Conservation (phyloP, 495 filamentous ascomycete genomes). For the Cercophora samala region DNA sequence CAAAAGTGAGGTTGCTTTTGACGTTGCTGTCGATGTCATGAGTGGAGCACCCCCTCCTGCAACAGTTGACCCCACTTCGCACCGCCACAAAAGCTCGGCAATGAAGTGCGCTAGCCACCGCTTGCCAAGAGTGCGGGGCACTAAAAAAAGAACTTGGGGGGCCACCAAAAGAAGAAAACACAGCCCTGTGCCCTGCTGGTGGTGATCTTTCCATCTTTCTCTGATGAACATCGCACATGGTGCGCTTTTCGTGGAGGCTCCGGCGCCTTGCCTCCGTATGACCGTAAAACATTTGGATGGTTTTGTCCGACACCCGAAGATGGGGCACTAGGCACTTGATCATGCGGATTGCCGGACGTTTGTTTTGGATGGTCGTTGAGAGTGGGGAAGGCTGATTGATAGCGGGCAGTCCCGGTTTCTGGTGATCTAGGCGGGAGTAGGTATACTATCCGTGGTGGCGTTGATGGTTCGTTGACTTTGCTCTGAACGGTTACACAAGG, state of each 20-base stretch:
- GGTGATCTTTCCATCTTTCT: neutral
- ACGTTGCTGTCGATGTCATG: constrained; percentile 2
- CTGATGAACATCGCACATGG: neutral
- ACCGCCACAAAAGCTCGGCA: constrained; percentile 2
- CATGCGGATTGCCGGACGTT: neutral
- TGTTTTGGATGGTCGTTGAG: neutral
- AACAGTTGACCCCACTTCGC: neutral
- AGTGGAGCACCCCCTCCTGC: neutral
- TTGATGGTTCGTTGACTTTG: neutral
- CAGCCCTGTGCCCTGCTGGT: too few relatives aligned
- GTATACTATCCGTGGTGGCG: neutral
- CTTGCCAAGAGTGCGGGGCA: constrained; percentile 1
- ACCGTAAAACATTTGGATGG: neutral
- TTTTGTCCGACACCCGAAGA: neutral
- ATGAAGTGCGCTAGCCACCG: neutral
- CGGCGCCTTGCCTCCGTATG: neutral
- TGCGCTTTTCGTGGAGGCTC: neutral
- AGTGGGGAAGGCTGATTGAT: neutral
- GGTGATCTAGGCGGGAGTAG: neutral
- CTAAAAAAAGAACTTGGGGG: constrained; percentile 6
- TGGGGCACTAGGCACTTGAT: too few relatives aligned
- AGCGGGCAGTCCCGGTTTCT: neutral
- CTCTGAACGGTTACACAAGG: neutral
- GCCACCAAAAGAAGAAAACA: neutral
- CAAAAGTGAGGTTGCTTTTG: neutral